Percentiles rank a stretch among this genome's conserved stretches.
Conservation (phyloP, 805 yeast species). For the Lachancea dasiensis region DNA sequence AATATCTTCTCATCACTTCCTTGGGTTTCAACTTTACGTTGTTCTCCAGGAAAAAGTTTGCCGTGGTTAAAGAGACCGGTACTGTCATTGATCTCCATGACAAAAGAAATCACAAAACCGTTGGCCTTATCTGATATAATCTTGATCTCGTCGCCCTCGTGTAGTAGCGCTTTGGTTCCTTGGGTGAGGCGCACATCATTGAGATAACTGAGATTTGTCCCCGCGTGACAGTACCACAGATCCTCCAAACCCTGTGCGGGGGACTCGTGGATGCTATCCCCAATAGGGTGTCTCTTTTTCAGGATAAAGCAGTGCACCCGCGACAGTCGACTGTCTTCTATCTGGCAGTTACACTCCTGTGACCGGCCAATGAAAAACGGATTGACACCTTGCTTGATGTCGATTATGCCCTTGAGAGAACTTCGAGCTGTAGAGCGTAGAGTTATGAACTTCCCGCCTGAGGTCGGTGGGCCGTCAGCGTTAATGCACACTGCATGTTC, state of each 20-base stretch:
- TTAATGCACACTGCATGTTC: slow-evolving; percentile 3
- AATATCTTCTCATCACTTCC: slow-evolving; percentile 23
- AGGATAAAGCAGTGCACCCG: slow-evolving; percentile 72
- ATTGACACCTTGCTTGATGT: slow-evolving; percentile 60
- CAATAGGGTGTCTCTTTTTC: slow-evolving; percentile 57
- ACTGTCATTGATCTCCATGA: slow-evolving; percentile 47
- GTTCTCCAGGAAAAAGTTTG: slow-evolving; percentile 16
- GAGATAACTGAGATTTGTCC: slow-evolving; percentile 74
- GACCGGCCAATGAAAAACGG: slow-evolving; percentile 72
- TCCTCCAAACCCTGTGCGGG: slow-evolving; percentile 72
- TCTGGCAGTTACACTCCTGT: slow-evolving; percentile 51
- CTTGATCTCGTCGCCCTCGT: slow-evolving; percentile 59
- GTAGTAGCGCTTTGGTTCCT: slow-evolving; percentile 55
- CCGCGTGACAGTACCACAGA: slow-evolving; percentile 73
- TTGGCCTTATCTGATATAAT: slow-evolving; percentile 57
- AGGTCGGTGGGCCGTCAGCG: slow-evolving; percentile 1
- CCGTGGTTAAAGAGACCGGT: slow-evolving; percentile 61
- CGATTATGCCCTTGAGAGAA: slow-evolving; percentile 41
- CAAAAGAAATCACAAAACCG: slow-evolving; percentile 48
- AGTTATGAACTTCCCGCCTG: slow-evolving; percentile 54
- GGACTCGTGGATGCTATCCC: slow-evolving; percentile 52
- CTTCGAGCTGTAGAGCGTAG: slow-evolving; percentile 48
- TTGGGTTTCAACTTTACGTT: slow-evolving; percentile 18
- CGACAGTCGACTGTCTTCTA: slow-evolving; percentile 73
- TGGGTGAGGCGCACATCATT: slow-evolving; percentile 55